A percentile compares a stretch with the other conserved stretches of the same genome.
phyloP scores from a whole-genome alignment of 352 stramenopile species.

The Aphanomyces astaci region DNA sequence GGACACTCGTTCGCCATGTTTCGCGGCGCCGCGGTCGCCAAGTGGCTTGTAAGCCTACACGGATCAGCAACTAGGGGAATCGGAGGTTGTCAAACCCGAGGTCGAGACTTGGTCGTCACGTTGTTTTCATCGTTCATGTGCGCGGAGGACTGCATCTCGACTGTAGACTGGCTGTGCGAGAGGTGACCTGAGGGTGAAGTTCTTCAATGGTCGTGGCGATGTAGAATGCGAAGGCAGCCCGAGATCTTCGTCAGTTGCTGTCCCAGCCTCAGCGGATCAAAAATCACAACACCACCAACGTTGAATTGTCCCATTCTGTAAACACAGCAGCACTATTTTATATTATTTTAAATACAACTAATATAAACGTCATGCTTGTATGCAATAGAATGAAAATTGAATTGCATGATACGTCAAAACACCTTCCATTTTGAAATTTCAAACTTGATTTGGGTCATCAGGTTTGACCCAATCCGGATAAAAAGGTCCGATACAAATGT shows the following conservation, averaged over 20 bases:
- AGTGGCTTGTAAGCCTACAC: constrained; percentile 21
- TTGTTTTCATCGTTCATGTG: constrained; percentile 21
- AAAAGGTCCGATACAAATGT: no score
- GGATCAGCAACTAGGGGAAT: neutral
- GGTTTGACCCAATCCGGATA: neutral
- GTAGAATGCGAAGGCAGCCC: neutral
- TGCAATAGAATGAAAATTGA: neutral
- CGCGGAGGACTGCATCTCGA: constrained; percentile 13
- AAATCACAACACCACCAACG: neutral
- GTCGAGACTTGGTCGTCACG: neutral
- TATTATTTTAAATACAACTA: neutral
- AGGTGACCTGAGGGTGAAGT: neutral
- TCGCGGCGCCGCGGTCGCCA: neutral
- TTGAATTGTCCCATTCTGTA: neutral
- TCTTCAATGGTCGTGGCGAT: neutral
- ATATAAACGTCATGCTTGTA: neutral
- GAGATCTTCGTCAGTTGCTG: constrained; percentile 18
- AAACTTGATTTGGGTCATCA: constrained; percentile 6
- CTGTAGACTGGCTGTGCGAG: neutral
- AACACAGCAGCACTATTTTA: neutral
- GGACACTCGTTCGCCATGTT: constrained; percentile 16
- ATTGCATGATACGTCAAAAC: neutral
- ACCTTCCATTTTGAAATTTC: constrained; percentile 17
- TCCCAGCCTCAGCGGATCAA: neutral
- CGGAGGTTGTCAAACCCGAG: neutral